Base-by-base conservation (phyloP, 2,329 filamentous ascomycete genomes). In the Gremmenia infestans region DNA sequence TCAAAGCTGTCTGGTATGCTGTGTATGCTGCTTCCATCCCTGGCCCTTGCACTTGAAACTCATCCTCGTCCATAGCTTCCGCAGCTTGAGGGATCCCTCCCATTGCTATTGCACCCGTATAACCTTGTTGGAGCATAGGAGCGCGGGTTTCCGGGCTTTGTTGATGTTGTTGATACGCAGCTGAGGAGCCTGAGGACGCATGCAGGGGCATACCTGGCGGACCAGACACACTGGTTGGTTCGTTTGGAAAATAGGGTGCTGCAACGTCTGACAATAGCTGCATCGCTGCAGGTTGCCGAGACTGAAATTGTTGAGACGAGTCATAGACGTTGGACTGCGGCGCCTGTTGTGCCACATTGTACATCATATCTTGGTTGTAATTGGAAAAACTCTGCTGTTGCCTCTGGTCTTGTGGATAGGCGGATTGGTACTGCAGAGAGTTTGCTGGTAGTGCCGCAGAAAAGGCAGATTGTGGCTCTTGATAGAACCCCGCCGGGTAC, bases 231-330 rank as follows among this genome's bases (percentile, higher is more conserved):
- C 79, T 85, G 65, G 82, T 77, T 69, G 85, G 78, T 69, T 88
- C 86, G 72, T 78, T 79, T 65, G 81, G 74, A 73, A 91, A 92
- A 77, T 94, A 96, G 68, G 87, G 86, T 75, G 86, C 79, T 69
- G 86, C 80, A 59, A 82, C 80, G 72, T 91, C 84, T 70, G 85
- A 76, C 72, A 92, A 79, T 74, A 91, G 88, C 71, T 91, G 88
- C 74, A 94, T 82, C 59, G 81, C 83, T 78, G 87, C 83, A 74
- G 87, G 82, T 70, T 91, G 88, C 76, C 88, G 86, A 65, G 85
- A 77, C 68, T 86, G 81, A 76, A 91, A 95, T 69, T 86, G 86
- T 74, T 85, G 81, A 70, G 86, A 83, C 28, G 66, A 60, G 69
- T 93, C 88, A 76, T 95, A 96, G 74, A 87, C 78, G 76, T 82